These are phyloP conservation scores for Ganoderma boninense DNA, from an alignment of 1,284 basidiomycete species.

Conservation along the genomic window DNA sequence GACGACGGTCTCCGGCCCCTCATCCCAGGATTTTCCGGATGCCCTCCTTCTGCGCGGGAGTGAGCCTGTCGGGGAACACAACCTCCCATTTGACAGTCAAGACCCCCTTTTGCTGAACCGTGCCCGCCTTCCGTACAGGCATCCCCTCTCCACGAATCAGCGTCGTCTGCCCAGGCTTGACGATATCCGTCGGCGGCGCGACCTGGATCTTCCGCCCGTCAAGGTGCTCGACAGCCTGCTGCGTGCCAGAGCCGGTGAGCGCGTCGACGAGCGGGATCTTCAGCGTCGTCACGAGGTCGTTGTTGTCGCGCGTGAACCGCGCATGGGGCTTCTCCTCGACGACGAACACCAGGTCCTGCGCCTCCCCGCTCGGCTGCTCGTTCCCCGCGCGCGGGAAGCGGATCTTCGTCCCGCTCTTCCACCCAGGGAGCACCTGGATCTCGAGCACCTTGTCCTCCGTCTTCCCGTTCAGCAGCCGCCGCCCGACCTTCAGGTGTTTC, in stretches of 20 bases:
- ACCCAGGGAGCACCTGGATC: constrained; percentile 87
- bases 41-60: constrained; percentile 80
- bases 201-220: constrained; percentile 84
- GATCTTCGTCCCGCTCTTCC: constrained; percentile 92
- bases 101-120: constrained; percentile 81
- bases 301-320: constrained; percentile 79
- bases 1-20: constrained; percentile 7
- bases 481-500: constrained; percentile 91
- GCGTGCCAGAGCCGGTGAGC: constrained; percentile 62
- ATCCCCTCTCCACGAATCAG: constrained; percentile 84
- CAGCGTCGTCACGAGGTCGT: constrained; percentile 76
- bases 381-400: constrained; percentile 90
- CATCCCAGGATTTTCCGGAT: constrained; percentile 71
- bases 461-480: constrained; percentile 74
- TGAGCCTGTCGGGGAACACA: constrained; percentile 82
- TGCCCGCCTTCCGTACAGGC: constrained; percentile 88
- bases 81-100: constrained; percentile 86
- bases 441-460: constrained; percentile 94
- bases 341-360: constrained; percentile 90
- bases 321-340: constrained; percentile 91
- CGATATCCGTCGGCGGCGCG: constrained; percentile 70
- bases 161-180: constrained; percentile 84
- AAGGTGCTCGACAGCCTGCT: constrained; percentile 70
- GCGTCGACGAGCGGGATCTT: constrained; percentile 87
- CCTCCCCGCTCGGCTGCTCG: constrained; percentile 77